Conservation (phyloP, 176 grass and related monocot genomes). For the Ampelocalamus luodianensis region DNA sequence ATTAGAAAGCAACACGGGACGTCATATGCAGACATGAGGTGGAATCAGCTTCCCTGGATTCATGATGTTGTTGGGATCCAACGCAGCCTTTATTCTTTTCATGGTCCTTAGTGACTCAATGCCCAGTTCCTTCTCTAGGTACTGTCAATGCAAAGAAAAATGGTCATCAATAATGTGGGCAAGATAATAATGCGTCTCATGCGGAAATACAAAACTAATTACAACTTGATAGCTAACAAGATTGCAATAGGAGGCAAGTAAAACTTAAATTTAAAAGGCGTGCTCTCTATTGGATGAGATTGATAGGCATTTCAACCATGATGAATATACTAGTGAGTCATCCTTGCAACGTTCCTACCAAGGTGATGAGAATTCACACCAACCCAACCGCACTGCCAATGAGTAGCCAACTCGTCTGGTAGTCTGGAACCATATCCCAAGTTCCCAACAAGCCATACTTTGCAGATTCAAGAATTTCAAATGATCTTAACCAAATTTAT, state of each 20-base stretch:
- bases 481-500: not conserved
- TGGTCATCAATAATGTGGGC: not conserved
- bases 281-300: not conserved
- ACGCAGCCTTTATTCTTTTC: conserved; percentile 88
- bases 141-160: conserved; percentile 45
- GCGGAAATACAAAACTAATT: conserved; percentile 12
- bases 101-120: conserved; percentile 89
- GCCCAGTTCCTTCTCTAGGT: conserved; percentile 95
- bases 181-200: not conserved
- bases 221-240: not conserved
- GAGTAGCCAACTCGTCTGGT: conserved; percentile 3
- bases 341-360: not conserved
- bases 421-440: not conserved
- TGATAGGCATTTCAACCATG: not conserved
- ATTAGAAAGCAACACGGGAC: not conserved
- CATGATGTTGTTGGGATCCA: conserved; percentile 97
- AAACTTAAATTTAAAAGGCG: not conserved
- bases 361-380: not conserved
- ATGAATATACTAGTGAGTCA: not conserved
- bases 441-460: not conserved
- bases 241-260: not conserved
- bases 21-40: conserved; percentile 84
- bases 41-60: conserved; percentile 97
- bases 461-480: not conserved
- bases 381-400: not conserved